Evolutionary conservation across 371 early-diverging fungal genomes (phyloP).

Genomic region (Mucor lusitanicus): DNA sequence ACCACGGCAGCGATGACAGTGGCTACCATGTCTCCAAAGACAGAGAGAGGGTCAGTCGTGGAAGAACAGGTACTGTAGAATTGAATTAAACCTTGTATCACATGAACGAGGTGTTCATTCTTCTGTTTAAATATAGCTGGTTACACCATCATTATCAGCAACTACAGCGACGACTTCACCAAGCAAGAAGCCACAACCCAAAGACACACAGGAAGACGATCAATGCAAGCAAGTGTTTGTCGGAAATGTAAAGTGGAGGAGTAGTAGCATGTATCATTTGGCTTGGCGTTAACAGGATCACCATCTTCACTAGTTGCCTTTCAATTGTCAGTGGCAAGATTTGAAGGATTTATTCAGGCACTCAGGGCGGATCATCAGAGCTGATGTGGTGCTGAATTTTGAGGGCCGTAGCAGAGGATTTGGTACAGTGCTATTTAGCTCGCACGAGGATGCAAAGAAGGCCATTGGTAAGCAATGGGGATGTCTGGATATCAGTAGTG

Average conservation of each 20-base stretch:
- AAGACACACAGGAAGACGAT: neutral
- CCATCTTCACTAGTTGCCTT: slow-evolving; percentile 59
- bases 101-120: neutral
- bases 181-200: neutral
- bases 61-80: neutral
- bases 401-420: slow-evolving; percentile 66
- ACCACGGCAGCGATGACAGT: neutral
- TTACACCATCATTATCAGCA: neutral
- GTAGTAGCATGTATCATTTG: neutral
- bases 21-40: neutral
- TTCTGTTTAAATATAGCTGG: neutral
- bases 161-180: neutral
- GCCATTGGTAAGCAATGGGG: slow-evolving; percentile 59
- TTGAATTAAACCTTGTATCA: neutral
- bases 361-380: slow-evolving; percentile 65
- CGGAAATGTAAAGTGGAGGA: slow-evolving; percentile 56
- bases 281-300: neutral
- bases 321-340: slow-evolving; percentile 76
- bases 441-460: slow-evolving; percentile 66
- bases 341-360: slow-evolving; percentile 77
- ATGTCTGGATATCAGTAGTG: neutral
- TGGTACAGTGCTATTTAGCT: slow-evolving; percentile 71
- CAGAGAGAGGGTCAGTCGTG: neutral
- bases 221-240: slow-evolving; percentile 54
- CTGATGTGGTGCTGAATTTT: slow-evolving; percentile 68